Conservation (phyloP, 805 yeast genomes). For the Ogataea thermomethanolica region DNA sequence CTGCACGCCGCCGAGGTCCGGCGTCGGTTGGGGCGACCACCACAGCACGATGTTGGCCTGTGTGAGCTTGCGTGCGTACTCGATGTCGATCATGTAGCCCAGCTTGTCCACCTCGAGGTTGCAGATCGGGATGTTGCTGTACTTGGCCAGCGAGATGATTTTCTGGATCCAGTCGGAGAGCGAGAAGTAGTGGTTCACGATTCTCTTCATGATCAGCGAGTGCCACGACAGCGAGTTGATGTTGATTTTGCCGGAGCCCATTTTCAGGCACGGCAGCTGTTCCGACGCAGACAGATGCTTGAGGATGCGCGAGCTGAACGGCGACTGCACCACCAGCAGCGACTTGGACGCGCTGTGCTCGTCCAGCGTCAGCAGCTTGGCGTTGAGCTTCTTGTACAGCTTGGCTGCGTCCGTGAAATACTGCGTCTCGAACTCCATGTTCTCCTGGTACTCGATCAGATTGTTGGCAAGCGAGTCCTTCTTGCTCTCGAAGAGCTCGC, state of each 20-base stretch:
- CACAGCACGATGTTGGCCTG: slow-evolving; percentile 72
- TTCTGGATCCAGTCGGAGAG: slow-evolving; percentile 71
- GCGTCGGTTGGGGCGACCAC: slow-evolving; percentile 84
- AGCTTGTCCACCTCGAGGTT: slow-evolving; percentile 76
- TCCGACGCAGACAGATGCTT: slow-evolving; percentile 43
- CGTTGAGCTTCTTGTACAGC: slow-evolving; percentile 56
- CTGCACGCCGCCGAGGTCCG: slow-evolving; percentile 83
- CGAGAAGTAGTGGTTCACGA: slow-evolving; percentile 68
- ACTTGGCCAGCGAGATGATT: slow-evolving; percentile 60
- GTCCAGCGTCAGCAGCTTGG: slow-evolving; percentile 49
- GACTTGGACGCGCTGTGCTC: slow-evolving; percentile 66
- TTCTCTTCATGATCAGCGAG: slow-evolving; percentile 54
- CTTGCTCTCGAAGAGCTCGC: slow-evolving; percentile 48
- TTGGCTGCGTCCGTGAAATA: slow-evolving; percentile 54
- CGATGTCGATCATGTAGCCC: slow-evolving; percentile 77
- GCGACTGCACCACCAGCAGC: slow-evolving; percentile 71
- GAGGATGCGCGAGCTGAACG: slow-evolving; percentile 46
- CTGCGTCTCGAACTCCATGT: slow-evolving; percentile 50
- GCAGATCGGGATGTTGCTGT: slow-evolving; percentile 81
- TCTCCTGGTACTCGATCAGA: slow-evolving; percentile 50
- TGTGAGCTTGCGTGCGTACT: slow-evolving; percentile 73
- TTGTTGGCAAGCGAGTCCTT: slow-evolving; percentile 42
- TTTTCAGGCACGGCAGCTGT: slow-evolving; percentile 61
- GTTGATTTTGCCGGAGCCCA: slow-evolving; percentile 54
- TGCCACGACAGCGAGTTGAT: slow-evolving; percentile 86